Conservation (phyloP, 2,329 filamentous ascomycete species). For the Mycocentrospora acerina region DNA sequence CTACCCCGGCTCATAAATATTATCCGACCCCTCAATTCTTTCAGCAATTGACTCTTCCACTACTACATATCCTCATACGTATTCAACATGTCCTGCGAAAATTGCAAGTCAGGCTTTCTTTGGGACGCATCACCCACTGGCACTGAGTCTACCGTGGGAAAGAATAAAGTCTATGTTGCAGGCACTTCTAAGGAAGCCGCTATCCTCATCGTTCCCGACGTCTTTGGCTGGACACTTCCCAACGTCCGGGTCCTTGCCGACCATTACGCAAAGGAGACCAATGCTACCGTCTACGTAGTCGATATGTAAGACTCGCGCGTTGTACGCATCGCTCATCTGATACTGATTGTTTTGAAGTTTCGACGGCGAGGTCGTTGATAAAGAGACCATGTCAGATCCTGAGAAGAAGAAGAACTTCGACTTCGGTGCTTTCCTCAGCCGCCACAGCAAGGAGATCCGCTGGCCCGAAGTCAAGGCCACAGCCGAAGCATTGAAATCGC, state of each 20-base stretch:
- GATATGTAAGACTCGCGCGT: conserved; percentile 39
- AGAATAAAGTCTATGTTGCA: conserved; percentile 45
- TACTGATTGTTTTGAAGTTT: conserved; percentile 21
- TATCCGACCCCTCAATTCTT: no score
- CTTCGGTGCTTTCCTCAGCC: conserved; percentile 40
- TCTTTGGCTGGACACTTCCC: conserved; percentile 53
- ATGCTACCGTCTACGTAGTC: conserved; percentile 50
- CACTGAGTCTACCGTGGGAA: conserved; percentile 41
- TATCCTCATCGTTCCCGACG: conserved; percentile 47
- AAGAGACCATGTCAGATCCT: conserved; percentile 26
- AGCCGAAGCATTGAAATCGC: conserved; percentile 39
- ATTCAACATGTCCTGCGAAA: conserved; percentile 33
- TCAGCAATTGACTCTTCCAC: not conserved
- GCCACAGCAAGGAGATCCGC: conserved; percentile 43
- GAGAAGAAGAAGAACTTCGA: conserved; percentile 41
- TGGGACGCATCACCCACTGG: conserved; percentile 43
- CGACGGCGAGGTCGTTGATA: conserved; percentile 31
- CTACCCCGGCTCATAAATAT: no score
- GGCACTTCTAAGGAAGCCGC: conserved; percentile 49
- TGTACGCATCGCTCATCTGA: not conserved
- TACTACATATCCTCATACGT: no score
- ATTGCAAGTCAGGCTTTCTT: conserved; percentile 43
- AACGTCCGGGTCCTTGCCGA: conserved; percentile 52
- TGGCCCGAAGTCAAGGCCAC: conserved; percentile 42
- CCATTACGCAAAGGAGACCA: conserved; percentile 48